Evolutionary conservation across 768 basidiomycete genomes (phyloP).

Genomic region (Brasilioporus rufonigricans): DNA sequence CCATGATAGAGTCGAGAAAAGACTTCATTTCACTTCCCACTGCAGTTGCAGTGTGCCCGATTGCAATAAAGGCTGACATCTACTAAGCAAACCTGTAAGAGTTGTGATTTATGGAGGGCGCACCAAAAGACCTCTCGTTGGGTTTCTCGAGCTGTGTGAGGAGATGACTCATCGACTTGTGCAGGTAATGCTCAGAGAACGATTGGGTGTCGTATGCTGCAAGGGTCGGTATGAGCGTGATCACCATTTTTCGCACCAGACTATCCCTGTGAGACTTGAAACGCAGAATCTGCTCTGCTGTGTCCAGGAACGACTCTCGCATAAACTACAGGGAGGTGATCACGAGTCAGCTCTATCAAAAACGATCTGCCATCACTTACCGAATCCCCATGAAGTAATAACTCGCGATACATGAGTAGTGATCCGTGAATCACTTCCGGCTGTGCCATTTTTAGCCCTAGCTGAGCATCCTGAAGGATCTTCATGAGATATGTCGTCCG

Average conservation of each 20-base stretch:
- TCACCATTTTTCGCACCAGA: conserved; percentile 90
- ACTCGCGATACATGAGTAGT: conserved; percentile 84
- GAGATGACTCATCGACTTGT: conserved; percentile 92
- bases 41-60: conserved; percentile 90
- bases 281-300: conserved; percentile 85
- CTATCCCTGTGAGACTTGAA: conserved; percentile 87
- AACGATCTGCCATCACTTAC: conserved; percentile 42
- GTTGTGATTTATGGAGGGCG: conserved; percentile 10
- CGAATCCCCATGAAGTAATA: conserved; percentile 92
- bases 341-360: neutral
- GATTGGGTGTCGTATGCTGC: conserved; percentile 93
- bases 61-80: conserved; percentile 82
- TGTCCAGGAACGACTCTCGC: conserved; percentile 81
- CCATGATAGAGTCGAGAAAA: conserved; percentile 90
- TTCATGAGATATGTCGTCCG: conserved; percentile 67
- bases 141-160: conserved; percentile 86
- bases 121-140: conserved; percentile 84
- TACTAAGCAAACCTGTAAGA: neutral
- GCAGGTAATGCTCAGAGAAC: conserved; percentile 87
- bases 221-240: conserved; percentile 91
- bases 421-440: conserved; percentile 93
- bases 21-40: conserved; percentile 95
- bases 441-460: conserved; percentile 72
- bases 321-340: conserved; percentile 59
- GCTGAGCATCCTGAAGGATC: conserved; percentile 87